These are phyloP conservation scores for Arabidopsis lyrata DNA, from an alignment of 441 rosid species.

Conservation along the genomic window DNA sequence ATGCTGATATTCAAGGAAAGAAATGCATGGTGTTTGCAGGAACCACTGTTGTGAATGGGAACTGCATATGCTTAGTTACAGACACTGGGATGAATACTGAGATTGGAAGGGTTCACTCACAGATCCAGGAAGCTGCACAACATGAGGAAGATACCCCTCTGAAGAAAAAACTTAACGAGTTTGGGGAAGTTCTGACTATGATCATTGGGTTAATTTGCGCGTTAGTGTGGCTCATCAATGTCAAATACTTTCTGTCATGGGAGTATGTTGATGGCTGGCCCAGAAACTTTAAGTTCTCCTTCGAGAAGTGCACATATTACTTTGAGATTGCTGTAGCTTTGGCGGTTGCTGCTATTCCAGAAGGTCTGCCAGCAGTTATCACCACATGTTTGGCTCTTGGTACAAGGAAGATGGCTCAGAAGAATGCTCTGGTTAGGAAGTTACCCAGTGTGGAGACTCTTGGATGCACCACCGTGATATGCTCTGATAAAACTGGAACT, in stretches of 20 bases:
- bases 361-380: conserved; percentile 90
- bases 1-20: conserved; percentile 85
- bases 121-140: conserved; percentile 86
- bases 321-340: conserved; percentile 92
- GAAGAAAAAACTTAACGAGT: conserved; percentile 88
- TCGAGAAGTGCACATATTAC: conserved; percentile 94
- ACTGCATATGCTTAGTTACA: conserved; percentile 76
- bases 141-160: conserved; percentile 83
- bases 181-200: conserved; percentile 78
- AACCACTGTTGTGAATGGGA: conserved; percentile 86
- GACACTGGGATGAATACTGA: conserved; percentile 81
- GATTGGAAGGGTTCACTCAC: conserved; percentile 85
- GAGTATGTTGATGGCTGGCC: conserved; percentile 89
- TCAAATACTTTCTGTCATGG: conserved; percentile 88
- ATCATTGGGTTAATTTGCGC: conserved; percentile 77
- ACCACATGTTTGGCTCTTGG: conserved; percentile 94
- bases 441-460: conserved; percentile 93
- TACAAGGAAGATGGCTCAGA: conserved; percentile 95
- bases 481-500: conserved; percentile 95
- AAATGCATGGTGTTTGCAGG: conserved; percentile 88
- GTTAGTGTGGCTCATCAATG: conserved; percentile 84
- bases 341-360: conserved; percentile 91
- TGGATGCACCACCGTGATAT: conserved; percentile 92
- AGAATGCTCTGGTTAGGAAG: conserved; percentile 93
- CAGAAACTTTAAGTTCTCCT: conserved; percentile 79